Conservation (phyloP, 2,329 filamentous ascomycete genomes). For the Botrytis cinerea region DNA sequence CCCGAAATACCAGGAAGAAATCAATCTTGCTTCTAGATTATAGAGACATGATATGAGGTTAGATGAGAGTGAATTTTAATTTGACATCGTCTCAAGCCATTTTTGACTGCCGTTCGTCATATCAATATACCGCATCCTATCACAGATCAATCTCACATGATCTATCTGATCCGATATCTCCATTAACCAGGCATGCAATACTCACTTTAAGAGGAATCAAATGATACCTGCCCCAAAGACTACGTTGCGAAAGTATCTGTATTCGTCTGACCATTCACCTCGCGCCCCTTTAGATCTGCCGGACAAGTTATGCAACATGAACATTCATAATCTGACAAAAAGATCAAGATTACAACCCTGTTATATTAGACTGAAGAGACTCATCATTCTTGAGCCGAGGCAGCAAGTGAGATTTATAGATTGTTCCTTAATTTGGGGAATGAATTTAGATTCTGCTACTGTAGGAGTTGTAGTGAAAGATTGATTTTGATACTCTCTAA, state of each 20-base stretch:
- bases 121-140: neutral
- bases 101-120: neutral
- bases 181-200: neutral
- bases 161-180: neutral
- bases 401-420: neutral
- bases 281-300: too few relatives aligned
- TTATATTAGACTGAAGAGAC: neutral
- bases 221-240: too few relatives aligned
- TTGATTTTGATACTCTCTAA: neutral
- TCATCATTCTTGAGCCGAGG: neutral
- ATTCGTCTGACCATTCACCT: too few relatives aligned
- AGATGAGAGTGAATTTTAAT: neutral
- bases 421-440: neutral
- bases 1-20: neutral
- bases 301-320: too few relatives aligned
- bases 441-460: neutral
- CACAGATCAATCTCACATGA: neutral
- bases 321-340: neutral
- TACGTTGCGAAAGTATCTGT: too few relatives aligned
- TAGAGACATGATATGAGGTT: neutral
- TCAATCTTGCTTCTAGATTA: neutral
- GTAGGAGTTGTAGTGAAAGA: neutral
- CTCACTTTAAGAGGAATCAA: rapidly evolving
- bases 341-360: neutral
- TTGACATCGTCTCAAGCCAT: neutral